phyloP scores from a whole-genome alignment of 495 filamentous ascomycete genomes.

The Corynascus novoguineensis region DNA sequence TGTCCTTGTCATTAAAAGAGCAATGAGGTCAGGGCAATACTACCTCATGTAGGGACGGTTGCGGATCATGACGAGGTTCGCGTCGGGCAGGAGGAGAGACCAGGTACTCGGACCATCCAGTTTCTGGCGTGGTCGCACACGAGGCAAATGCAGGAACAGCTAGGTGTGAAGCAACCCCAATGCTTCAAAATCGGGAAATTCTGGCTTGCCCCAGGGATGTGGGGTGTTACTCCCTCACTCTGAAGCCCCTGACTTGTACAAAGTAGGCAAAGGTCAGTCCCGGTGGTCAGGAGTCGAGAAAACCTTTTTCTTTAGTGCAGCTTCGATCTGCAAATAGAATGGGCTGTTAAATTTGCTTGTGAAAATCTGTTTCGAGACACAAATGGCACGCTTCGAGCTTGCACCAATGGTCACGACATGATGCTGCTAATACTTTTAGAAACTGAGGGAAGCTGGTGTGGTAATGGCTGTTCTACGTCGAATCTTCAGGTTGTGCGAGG shows the following conservation, averaged over 20 bases:
- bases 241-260: slow-evolving; percentile 4
- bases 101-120: background rate
- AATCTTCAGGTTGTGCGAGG: background rate
- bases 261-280: slow-evolving; percentile 6
- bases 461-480: background rate
- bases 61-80: slow-evolving; percentile 4
- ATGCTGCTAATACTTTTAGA: background rate
- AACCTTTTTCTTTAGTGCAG: slow-evolving; percentile 2
- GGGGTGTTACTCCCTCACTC: background rate
- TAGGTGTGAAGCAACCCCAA: background rate
- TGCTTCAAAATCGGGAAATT: background rate
- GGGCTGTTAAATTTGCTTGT: background rate
- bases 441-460: background rate
- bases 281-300: background rate
- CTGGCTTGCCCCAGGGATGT: background rate
- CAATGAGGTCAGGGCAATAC: background rate
- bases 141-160: slow-evolving; percentile 7
- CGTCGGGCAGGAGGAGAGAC: background rate
- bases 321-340: background rate
- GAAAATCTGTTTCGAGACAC: background rate
- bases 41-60: background rate
- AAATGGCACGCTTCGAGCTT: background rate
- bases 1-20: background rate
- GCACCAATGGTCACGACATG: background rate
- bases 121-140: too few species aligned